A percentile compares a stretch with the other conserved stretches of the same genome.
phyloP scores from a whole-genome alignment of 805 yeast genomes.

The Suhomyces canberraensis region DNA sequence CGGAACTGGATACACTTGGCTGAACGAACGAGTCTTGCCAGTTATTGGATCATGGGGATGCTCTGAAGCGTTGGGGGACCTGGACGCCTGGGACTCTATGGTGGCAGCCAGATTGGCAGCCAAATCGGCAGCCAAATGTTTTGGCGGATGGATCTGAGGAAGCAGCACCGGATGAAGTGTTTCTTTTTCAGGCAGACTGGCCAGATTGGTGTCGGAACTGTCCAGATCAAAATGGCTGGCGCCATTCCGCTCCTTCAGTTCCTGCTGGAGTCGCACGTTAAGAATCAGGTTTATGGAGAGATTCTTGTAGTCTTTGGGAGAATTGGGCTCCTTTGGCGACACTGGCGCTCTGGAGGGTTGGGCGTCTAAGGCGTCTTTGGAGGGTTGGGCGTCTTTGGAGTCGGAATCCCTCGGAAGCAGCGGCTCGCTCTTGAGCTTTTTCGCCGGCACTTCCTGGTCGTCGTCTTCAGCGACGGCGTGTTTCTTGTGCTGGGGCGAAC shows the following conservation, averaged over 20 bases:
- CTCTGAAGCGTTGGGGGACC: background rate
- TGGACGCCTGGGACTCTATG: background rate
- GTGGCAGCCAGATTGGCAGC: background rate
- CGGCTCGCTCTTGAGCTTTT: background rate
- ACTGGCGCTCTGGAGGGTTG: background rate
- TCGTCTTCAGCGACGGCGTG: background rate
- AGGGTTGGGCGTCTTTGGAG: background rate
- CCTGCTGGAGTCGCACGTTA: slow-evolving; percentile 4
- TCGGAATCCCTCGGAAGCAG: background rate
- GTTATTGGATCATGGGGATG: too few species aligned
- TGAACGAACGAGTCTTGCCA: too few species aligned
- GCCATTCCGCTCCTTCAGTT: too few species aligned
- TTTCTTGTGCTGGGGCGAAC: background rate
- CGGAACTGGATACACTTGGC: too few species aligned
- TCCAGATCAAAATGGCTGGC: too few species aligned
- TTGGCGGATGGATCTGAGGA: too few species aligned
- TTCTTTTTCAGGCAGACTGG: too few species aligned
- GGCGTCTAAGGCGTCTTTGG: background rate
- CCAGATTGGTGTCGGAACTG: too few species aligned
- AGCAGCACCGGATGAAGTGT: too few species aligned
- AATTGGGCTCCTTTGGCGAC: slow-evolving; percentile 1
- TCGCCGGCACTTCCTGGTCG: background rate
- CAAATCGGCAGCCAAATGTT: too few species aligned
- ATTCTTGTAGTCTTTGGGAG: slow-evolving; percentile 9
- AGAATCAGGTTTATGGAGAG: slow-evolving; percentile 9